phyloP scores from a whole-genome alignment of 257 asterid species.

The Gardenia jasminoides region DNA sequence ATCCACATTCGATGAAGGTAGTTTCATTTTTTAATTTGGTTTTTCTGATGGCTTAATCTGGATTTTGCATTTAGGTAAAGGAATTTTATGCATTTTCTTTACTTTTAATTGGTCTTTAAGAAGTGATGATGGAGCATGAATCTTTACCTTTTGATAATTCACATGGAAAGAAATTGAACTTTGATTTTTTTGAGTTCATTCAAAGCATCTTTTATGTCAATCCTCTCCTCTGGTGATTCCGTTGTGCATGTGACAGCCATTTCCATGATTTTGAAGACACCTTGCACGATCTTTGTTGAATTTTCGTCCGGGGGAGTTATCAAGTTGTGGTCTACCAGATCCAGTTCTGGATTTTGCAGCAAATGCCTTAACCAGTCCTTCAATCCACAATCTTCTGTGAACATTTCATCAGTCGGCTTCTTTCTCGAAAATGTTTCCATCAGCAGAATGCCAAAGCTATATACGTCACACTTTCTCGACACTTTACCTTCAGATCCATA shows the following conservation, averaged over 20 bases:
- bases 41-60: no score
- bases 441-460: constrained; percentile 38
- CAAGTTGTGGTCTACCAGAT: no score
- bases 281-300: not conserved
- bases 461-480: constrained; percentile 40
- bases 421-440: constrained; percentile 40
- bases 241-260: not conserved
- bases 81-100: no score
- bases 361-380: no score
- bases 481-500: constrained; percentile 42
- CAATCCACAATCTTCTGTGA: constrained; percentile 12
- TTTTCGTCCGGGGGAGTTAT: not conserved
- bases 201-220: not conserved
- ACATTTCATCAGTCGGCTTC: constrained; percentile 32
- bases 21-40: no score
- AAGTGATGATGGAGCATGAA: no score
- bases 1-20: no score
- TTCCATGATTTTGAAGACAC: not conserved
- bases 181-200: not conserved
- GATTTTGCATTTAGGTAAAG: no score
- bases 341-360: no score
- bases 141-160: no score
- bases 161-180: not conserved
- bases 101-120: no score
- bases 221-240: not conserved